Evolutionary conservation across 257 asterid genomes (phyloP).

Genomic region (Oldenlandia corymbosa): DNA sequence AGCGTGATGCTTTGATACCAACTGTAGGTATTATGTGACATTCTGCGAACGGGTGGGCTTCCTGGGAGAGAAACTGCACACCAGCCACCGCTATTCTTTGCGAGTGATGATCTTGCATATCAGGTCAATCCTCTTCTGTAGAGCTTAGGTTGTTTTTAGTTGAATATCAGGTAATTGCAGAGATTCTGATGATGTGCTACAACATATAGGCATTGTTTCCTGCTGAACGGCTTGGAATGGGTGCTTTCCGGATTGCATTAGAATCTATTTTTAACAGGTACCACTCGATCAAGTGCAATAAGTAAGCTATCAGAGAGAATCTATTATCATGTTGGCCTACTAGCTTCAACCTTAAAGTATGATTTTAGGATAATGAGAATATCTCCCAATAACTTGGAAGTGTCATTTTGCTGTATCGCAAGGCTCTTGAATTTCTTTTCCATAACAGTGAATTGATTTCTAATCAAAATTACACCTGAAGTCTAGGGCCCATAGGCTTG

Average conservation of each 20-base stretch:
- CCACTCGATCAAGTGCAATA: slow-evolving; percentile 5
- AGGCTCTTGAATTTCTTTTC: neutral
- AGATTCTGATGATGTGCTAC: slow-evolving; percentile 31
- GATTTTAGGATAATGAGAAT: neutral
- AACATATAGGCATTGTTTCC: slow-evolving; percentile 76
- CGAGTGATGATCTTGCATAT: slow-evolving; percentile 85
- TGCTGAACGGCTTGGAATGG: slow-evolving; percentile 92
- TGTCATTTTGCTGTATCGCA: neutral
- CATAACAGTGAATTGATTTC: neutral
- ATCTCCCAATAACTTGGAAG: neutral
- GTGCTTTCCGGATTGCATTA: slow-evolving; percentile 93
- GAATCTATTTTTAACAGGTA: slow-evolving; percentile 87
- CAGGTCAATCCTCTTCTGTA: slow-evolving; percentile 44
- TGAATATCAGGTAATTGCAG: neutral
- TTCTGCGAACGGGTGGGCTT: slow-evolving; percentile 87
- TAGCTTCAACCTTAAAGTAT: neutral
- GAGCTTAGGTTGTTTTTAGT: slow-evolving; percentile 5
- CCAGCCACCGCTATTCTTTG: slow-evolving; percentile 83
- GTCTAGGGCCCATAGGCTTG: neutral
- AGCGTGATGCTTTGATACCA: slow-evolving; percentile 10
- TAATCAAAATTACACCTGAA: too few species aligned
- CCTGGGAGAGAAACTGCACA: slow-evolving; percentile 74
- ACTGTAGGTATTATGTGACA: slow-evolving; percentile 82
- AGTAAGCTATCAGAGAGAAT: neutral
- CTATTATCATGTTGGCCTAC: neutral